A percentile compares a stretch with the other conserved stretches of the same genome.
Conservation (phyloP, 306 rosid genomes). For the Carpinus viminea region DNA sequence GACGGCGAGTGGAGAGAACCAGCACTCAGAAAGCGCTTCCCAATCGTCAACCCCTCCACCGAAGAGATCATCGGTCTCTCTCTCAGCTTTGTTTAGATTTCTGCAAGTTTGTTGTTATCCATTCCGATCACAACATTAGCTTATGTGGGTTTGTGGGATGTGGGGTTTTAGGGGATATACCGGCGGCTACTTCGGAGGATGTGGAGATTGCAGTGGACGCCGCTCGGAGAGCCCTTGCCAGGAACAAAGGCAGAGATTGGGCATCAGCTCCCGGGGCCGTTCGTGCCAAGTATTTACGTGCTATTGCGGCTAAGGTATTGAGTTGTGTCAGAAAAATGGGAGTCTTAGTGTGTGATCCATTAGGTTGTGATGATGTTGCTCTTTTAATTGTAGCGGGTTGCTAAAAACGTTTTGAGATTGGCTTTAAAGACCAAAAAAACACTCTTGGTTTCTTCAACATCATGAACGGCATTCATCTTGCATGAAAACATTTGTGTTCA, state of each 20-base stretch:
- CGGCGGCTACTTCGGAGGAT: slow-evolving; percentile 92
- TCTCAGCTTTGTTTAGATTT: background rate
- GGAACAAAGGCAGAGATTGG: slow-evolving; percentile 83
- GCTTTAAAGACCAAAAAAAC: background rate
- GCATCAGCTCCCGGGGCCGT: slow-evolving; percentile 70
- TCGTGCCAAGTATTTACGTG: slow-evolving; percentile 89
- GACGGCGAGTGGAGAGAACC: slow-evolving; percentile 85
- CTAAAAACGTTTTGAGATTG: background rate
- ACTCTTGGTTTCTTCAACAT: background rate
- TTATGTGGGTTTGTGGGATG: slow-evolving; percentile 16
- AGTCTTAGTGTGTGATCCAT: background rate
- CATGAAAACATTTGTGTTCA: background rate
- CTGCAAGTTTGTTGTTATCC: background rate
- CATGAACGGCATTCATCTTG: background rate
- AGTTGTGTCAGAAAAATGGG: background rate
- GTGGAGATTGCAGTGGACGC: slow-evolving; percentile 85
- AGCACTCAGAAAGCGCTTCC: slow-evolving; percentile 64
- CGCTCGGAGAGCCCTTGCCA: slow-evolving; percentile 65
- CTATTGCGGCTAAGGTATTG: slow-evolving; percentile 83
- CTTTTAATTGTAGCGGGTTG: background rate
- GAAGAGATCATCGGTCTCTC: slow-evolving; percentile 60
- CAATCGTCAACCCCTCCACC: slow-evolving; percentile 79
- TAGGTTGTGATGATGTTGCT: background rate
- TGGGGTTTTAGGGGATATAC: slow-evolving; percentile 59
- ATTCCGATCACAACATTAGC: background rate